These are phyloP conservation scores for Exsudoporus frostii DNA, from an alignment of 768 basidiomycete genomes.

Conservation along the genomic window DNA sequence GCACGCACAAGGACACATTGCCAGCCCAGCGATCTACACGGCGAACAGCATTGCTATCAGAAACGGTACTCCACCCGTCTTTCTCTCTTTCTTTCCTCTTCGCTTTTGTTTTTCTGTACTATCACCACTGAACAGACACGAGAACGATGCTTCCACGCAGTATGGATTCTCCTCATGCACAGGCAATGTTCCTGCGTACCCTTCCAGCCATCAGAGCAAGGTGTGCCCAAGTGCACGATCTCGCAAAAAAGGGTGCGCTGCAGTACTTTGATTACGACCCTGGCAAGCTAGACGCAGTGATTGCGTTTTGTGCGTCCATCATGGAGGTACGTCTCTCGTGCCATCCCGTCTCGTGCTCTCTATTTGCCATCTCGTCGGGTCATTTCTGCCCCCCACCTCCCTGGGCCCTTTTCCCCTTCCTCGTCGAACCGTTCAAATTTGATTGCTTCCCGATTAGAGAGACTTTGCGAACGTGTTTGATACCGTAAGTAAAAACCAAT, in stretches of 20 bases:
- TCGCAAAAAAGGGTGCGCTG: slow-evolving; percentile 71
- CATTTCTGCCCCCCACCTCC: neutral
- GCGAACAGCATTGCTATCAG: neutral
- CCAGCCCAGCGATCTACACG: neutral
- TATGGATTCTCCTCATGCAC: slow-evolving; percentile 13
- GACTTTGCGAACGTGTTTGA: slow-evolving; percentile 74
- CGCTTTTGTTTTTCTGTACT: neutral
- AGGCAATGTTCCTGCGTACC: slow-evolving; percentile 71
- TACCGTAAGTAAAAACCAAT: slow-evolving; percentile 41
- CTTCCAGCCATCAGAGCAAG: slow-evolving; percentile 88
- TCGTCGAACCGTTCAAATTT: slow-evolving; percentile 3
- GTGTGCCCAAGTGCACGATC: slow-evolving; percentile 72
- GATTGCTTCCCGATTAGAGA: slow-evolving; percentile 45
- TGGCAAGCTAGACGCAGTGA: slow-evolving; percentile 65
- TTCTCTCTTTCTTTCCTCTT: too few relatives aligned
- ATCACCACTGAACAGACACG: neutral
- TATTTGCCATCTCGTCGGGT: neutral
- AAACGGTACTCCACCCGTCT: neutral
- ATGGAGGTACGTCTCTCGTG: slow-evolving; percentile 59
- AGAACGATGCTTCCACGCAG: slow-evolving; percentile 6
- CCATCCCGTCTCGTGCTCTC: neutral
- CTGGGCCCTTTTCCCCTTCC: neutral
- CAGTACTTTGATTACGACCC: slow-evolving; percentile 87
- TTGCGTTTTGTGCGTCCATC: slow-evolving; percentile 70
- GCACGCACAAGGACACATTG: neutral